These are phyloP conservation scores for Fusarium sp. DNA, from an alignment of 2,329 filamentous ascomycete genomes.

Conservation along the genomic window DNA sequence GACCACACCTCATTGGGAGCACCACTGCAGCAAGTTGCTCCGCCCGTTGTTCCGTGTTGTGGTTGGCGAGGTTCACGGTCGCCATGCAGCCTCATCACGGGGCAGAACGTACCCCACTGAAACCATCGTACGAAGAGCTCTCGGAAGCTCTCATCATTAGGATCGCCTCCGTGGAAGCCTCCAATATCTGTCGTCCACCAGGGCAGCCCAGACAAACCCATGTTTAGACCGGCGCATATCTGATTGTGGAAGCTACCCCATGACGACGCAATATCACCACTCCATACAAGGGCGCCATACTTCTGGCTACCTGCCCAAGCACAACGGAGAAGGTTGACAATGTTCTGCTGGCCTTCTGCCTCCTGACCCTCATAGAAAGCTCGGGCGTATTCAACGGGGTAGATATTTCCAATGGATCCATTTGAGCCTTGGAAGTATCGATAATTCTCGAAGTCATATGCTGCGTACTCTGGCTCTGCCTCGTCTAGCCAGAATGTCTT, in stretches of 20 bases:
- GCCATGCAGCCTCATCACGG: slow-evolving; percentile 75
- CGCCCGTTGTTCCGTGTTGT: slow-evolving; percentile 51
- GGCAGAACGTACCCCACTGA: slow-evolving; percentile 75
- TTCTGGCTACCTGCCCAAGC: slow-evolving; percentile 68
- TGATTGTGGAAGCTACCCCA: slow-evolving; percentile 71
- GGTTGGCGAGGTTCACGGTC: slow-evolving; percentile 68
- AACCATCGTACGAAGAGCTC: slow-evolving; percentile 77
- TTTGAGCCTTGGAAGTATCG: slow-evolving; percentile 53
- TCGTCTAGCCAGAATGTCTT: slow-evolving; percentile 76
- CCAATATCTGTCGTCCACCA: slow-evolving; percentile 81
- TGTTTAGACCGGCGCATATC: slow-evolving; percentile 72
- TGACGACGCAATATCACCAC: slow-evolving; percentile 73
- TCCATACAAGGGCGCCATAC: slow-evolving; percentile 75
- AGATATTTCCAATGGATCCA: slow-evolving; percentile 66
- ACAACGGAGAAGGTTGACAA: slow-evolving; percentile 66
- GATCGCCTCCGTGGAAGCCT: slow-evolving; percentile 74
- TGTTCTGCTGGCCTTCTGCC: slow-evolving; percentile 63
- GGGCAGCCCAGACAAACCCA: slow-evolving; percentile 71
- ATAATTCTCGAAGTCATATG: slow-evolving; percentile 75
- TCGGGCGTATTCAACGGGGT: slow-evolving; percentile 67
- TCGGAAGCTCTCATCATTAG: slow-evolving; percentile 64
- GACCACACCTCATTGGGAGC: slow-evolving; percentile 74
- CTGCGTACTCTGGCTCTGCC: slow-evolving; percentile 73
- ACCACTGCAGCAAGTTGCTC: slow-evolving; percentile 60
- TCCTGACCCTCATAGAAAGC: slow-evolving; percentile 70